Evolutionary conservation across 441 rosid species (phyloP).

Genomic region (Gossypium aridum): DNA sequence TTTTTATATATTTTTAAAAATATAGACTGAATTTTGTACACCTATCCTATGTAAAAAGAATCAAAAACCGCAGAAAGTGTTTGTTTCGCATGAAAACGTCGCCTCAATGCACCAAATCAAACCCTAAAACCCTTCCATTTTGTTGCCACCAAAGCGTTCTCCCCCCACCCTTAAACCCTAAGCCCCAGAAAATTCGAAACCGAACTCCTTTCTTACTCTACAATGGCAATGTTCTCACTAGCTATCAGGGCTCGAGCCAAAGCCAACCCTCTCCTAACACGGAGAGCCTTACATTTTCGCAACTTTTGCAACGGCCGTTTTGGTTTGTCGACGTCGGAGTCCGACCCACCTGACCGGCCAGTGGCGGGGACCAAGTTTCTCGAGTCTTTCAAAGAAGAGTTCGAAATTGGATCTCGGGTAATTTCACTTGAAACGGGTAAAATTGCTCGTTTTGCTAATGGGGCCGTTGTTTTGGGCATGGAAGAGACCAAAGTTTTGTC

Average conservation of each 20-base stretch:
- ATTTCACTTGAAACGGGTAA: slow-evolving; percentile 81
- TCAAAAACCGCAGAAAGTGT: too few species aligned
- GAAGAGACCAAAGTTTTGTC: slow-evolving; percentile 78
- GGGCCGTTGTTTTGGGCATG: slow-evolving; percentile 75
- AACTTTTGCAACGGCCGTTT: slow-evolving; percentile 56
- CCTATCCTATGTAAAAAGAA: too few species aligned
- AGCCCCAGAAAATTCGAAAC: slow-evolving; percentile 17
- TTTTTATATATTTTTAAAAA: too few species aligned
- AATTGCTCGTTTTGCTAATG: slow-evolving; percentile 90
- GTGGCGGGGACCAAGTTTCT: slow-evolving; percentile 59
- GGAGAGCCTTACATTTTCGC: slow-evolving; percentile 55
- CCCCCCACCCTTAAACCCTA: slow-evolving; percentile 16
- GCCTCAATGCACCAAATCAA: background rate
- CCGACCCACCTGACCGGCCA: slow-evolving; percentile 23
- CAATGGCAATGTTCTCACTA: slow-evolving; percentile 41
- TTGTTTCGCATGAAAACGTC: background rate
- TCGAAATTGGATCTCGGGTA: slow-evolving; percentile 75
- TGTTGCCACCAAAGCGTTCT: background rate
- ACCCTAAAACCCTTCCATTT: background rate
- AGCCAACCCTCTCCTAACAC: slow-evolving; percentile 39
- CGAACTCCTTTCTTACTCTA: background rate
- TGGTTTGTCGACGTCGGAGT: slow-evolving; percentile 49
- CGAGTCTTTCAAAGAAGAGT: slow-evolving; percentile 77
- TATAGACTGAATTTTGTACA: too few species aligned
- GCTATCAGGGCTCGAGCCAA: slow-evolving; percentile 42